Conservation (phyloP, 768 basidiomycete genomes). For the Agaricus subrufescens region DNA sequence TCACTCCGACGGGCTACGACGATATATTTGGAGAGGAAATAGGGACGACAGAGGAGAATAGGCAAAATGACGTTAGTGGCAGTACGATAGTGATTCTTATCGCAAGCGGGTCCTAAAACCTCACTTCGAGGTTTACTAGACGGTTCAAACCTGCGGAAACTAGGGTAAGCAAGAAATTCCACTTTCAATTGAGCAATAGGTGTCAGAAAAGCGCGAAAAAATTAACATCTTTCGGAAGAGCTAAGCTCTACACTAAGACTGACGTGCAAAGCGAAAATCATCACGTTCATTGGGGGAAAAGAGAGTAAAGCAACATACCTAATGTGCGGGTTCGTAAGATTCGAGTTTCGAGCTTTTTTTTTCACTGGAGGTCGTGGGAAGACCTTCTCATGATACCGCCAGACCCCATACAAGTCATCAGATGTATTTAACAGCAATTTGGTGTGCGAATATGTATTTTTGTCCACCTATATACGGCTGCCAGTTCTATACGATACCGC, state of each 20-base stretch:
- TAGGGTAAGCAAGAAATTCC: background rate
- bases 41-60: constrained; percentile 5
- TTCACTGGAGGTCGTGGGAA: too few species aligned
- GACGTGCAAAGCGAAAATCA: constrained; percentile 53
- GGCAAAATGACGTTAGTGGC: constrained; percentile 1
- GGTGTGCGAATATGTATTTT: too few species aligned
- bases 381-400: background rate
- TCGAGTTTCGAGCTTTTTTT: too few species aligned
- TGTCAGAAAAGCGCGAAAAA: constrained; percentile 38
- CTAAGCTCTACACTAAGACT: constrained; percentile 37
- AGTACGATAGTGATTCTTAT: background rate
- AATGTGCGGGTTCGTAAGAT: too few species aligned
- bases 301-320: background rate
- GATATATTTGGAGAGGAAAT: constrained; percentile 9
- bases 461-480: background rate
- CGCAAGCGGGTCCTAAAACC: background rate
- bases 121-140: background rate
- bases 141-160: constrained; percentile 1
- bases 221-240: constrained; percentile 33
- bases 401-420: background rate
- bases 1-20: background rate
- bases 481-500: constrained; percentile 16
- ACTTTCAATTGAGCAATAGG: background rate
- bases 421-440: too few species aligned
- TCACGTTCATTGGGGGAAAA: constrained; percentile 21